Percentiles rank a stretch among this genome's conserved stretches.
These are phyloP conservation scores for Tylopilus plumbeoviolaceoides DNA, from an alignment of 768 basidiomycete species.

Conservation along the genomic window DNA sequence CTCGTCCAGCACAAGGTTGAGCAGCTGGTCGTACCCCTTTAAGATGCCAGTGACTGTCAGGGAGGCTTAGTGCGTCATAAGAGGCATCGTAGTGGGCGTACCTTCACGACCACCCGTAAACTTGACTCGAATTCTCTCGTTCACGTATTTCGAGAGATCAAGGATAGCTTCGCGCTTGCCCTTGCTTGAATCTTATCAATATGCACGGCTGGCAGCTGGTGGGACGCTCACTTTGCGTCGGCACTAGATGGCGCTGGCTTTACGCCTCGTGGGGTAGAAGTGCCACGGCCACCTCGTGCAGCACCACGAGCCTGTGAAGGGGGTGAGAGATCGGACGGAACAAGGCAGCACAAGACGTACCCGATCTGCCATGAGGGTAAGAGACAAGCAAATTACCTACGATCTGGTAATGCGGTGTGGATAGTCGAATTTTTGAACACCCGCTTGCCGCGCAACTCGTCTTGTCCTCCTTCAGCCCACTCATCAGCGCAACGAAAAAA, in stretches of 20 bases:
- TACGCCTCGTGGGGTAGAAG: constrained; percentile 28
- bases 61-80: background rate
- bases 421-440: constrained; percentile 28
- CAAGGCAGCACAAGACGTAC: constrained; percentile 12
- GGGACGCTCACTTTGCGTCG: constrained; percentile 27
- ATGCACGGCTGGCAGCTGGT: constrained; percentile 9
- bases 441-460: constrained; percentile 33
- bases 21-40: constrained; percentile 94
- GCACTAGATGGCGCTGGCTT: constrained; percentile 11
- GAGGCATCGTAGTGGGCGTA: constrained; percentile 24
- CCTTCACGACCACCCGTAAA: constrained; percentile 99
- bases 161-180: constrained; percentile 88
- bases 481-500: background rate
- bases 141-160: constrained; percentile 90
- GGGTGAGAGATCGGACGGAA: constrained; percentile 13
- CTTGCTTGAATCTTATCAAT: constrained; percentile 34
- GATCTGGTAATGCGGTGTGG: background rate
- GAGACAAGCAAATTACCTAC: constrained; percentile 10
- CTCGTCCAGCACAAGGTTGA: constrained; percentile 96
- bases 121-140: constrained; percentile 90
- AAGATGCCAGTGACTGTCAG: constrained; percentile 78
- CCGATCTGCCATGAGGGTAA: constrained; percentile 30
- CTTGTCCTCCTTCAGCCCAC: constrained; percentile 26
- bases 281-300: constrained; percentile 43
- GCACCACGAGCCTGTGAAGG: constrained; percentile 55